phyloP scores from a whole-genome alignment of 176 grass and related monocot species.

The Ananas comosus region DNA sequence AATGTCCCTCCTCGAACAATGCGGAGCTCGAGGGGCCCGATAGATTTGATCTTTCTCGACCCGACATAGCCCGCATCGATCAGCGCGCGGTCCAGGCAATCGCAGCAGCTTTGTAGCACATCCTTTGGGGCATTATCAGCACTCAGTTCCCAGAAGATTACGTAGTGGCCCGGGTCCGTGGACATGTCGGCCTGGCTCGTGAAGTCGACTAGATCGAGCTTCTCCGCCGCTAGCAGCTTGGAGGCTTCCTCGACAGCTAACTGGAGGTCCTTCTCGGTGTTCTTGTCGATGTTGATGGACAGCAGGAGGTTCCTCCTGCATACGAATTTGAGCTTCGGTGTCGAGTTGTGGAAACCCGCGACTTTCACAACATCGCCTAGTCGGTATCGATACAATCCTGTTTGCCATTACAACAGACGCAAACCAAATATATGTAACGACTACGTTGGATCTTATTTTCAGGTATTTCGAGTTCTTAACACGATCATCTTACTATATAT shows the following conservation, averaged over 20 bases:
- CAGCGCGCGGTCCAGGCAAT: constrained; percentile 62
- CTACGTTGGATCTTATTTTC: not conserved
- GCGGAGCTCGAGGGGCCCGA: constrained; percentile 50
- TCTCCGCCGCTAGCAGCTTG: constrained; percentile 47
- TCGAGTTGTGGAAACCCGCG: constrained; percentile 70
- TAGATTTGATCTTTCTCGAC: constrained; percentile 28
- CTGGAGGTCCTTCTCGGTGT: constrained; percentile 81
- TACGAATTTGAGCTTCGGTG: constrained; percentile 79
- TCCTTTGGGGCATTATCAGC: constrained; percentile 26
- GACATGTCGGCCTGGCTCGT: constrained; percentile 57
- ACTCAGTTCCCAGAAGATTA: constrained; percentile 75
- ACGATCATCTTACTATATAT: not conserved
- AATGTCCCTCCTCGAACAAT: constrained; percentile 47
- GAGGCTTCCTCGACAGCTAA: constrained; percentile 42
- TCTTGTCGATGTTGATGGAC: constrained; percentile 91
- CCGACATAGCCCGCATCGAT: constrained; percentile 52
- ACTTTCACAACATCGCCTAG: constrained; percentile 70
- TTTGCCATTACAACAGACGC: not conserved
- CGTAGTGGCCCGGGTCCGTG: constrained; percentile 57
- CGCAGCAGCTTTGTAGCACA: constrained; percentile 55
- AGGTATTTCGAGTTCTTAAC: not conserved
- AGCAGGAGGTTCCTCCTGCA: constrained; percentile 60
- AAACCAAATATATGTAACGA: not conserved
- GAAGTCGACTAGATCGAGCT: constrained; percentile 85
- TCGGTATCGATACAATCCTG: constrained; percentile 70